A percentile compares a stretch with the other conserved stretches of the same genome.
Evolutionary conservation across 2,329 filamentous ascomycete species (phyloP).

Genomic region (Fusarium bulbicola): DNA sequence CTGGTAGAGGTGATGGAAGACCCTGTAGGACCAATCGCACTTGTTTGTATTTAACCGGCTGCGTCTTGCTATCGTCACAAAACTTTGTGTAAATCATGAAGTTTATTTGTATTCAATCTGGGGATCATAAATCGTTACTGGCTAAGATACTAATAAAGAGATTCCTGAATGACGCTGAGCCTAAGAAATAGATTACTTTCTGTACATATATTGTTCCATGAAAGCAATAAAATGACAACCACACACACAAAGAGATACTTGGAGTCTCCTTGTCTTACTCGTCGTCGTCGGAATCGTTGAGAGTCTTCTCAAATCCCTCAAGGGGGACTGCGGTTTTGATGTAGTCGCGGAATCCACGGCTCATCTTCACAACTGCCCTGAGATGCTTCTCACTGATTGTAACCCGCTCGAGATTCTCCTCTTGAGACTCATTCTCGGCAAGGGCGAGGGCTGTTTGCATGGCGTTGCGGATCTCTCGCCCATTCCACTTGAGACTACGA

Average conservation of each 20-base stretch:
- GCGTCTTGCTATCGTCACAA: neutral
- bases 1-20: neutral
- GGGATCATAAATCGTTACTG: neutral
- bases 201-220: neutral
- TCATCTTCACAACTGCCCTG: slow-evolving; percentile 49
- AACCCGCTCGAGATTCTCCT: slow-evolving; percentile 45
- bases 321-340: slow-evolving; percentile 37
- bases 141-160: neutral
- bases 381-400: slow-evolving; percentile 47
- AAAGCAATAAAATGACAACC: neutral
- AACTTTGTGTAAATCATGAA: neutral
- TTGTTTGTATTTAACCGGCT: neutral
- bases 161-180: neutral
- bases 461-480: slow-evolving; percentile 54
- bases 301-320: slow-evolving; percentile 35
- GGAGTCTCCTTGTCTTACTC: slow-evolving; percentile 2
- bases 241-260: no score
- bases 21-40: neutral
- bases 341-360: slow-evolving; percentile 47
- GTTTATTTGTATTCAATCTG: neutral
- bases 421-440: slow-evolving; percentile 53
- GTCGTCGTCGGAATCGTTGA: slow-evolving; percentile 30
- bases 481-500: slow-evolving; percentile 52
- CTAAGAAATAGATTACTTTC: neutral
- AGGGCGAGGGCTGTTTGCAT: slow-evolving; percentile 57